Base-by-base conservation (phyloP, 768 basidiomycete species). In the Leccinum uliginosum region DNA sequence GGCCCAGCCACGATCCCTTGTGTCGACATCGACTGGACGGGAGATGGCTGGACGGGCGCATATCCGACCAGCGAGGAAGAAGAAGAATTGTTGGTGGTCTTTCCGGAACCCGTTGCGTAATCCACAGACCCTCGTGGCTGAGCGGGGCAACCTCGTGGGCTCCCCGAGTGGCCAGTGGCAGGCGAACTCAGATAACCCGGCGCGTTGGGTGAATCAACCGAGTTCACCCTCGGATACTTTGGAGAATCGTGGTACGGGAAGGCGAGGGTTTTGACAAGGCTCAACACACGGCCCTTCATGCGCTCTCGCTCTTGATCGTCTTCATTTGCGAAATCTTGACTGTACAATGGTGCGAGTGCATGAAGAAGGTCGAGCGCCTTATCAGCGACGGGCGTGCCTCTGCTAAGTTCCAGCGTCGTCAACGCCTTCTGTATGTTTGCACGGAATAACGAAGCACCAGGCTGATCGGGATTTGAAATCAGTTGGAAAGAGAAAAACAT, bases 401-500 rank as follows among this genome's bases (percentile, higher is more conserved):
- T 80, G 56, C 80, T 82, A 63, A 85, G 82, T 58, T 87, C 86
- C 27, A 91, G 77, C 19, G 83, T 84, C 12, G 75, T 67, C 58
- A 86, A 79, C 14, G 86, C 84, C 67, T 85, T 87, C 63, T 80
- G 81, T 65, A 93, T 87, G 64, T 85, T 87, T 32, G 81, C 80
- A 19, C 89, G 86, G 74, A 91, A 91, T 34, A 89, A 76, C 27
- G 81, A 82, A 44, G 87, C 87, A 24, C 87, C 89, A 46, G 87
- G 86, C 60, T 90, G 89, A 59, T 88, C 87, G 51, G 89, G 86
- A 63, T 89, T 85, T 34, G 85, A 81, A 64, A 91, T 86, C 50
- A 92, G 80, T 64, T 92, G 89, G 74, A 91, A 91, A n/a, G 88
- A 87, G 80, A 92, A 91, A 74, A 92, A 92, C 85, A 92, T 91